These are phyloP conservation scores for Cerioporus squamosus DNA, from an alignment of 1,284 basidiomycete species.

Conservation along the genomic window DNA sequence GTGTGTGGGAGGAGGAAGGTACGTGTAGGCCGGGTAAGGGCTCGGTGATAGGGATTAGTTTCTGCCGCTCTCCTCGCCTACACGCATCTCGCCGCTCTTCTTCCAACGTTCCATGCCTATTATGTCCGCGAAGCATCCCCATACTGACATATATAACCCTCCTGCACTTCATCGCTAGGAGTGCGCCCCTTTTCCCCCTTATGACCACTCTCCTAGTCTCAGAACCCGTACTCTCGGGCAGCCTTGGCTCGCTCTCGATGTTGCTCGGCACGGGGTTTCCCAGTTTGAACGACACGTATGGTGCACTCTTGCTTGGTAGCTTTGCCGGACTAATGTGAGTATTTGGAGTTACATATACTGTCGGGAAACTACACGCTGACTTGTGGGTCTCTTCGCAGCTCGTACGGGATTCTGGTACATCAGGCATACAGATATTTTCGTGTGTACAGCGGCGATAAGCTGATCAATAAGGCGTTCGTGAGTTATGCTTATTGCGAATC, in stretches of 20 bases:
- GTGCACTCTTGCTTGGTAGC: background rate
- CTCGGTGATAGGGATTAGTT: too few relatives aligned
- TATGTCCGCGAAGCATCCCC: too few relatives aligned
- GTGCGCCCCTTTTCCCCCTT: too few relatives aligned
- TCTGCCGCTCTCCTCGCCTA: too few relatives aligned
- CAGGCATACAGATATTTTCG: constrained; percentile 4
- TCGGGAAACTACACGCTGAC: background rate
- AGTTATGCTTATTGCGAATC: background rate
- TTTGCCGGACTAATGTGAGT: background rate
- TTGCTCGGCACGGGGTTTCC: background rate
- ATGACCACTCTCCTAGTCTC: background rate
- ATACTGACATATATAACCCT: too few relatives aligned
- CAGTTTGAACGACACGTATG: background rate
- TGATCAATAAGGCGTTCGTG: background rate
- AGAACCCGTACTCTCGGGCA: background rate
- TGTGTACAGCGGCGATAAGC: background rate
- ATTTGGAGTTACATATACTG: background rate
- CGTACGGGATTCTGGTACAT: constrained; percentile 5
- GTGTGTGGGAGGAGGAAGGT: too few relatives aligned
- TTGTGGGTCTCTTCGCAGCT: background rate
- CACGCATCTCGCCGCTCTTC: too few relatives aligned
- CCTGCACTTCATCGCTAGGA: too few relatives aligned
- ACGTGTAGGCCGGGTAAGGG: too few relatives aligned
- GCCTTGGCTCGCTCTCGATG: background rate
- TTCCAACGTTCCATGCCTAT: too few relatives aligned